Conservation (phyloP, 257 asterid genomes). For the Scutellaria galericulata region DNA sequence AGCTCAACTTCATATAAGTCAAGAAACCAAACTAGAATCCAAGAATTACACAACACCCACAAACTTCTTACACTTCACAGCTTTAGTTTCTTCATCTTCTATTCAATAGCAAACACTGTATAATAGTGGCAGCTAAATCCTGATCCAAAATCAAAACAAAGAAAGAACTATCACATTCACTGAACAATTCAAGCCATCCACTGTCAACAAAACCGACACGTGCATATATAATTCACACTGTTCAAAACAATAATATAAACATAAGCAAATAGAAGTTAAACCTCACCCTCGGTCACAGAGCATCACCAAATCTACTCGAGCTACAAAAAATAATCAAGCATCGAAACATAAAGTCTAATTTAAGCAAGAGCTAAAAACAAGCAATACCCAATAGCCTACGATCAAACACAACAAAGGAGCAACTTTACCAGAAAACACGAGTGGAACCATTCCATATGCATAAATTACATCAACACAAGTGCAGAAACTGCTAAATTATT, state of each 20-base stretch:
- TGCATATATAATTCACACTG: neutral
- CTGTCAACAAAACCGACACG: neutral
- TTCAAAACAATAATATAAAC: neutral
- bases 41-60: neutral
- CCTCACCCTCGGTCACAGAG: too few species aligned
- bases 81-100: too few species aligned
- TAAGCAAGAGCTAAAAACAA: neutral
- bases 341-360: too few species aligned
- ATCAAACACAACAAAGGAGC: neutral
- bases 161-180: neutral
- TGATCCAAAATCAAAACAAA: neutral
- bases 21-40: neutral
- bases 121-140: neutral
- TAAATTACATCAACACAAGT: slow-evolving; percentile 18
- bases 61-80: neutral
- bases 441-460: slow-evolving; percentile 1
- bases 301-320: too few species aligned
- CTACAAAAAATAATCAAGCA: too few species aligned
- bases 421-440: neutral
- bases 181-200: neutral
- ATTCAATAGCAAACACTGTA: neutral
- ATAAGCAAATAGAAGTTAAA: neutral
- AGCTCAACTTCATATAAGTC: slow-evolving; percentile 13
- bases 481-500: slow-evolving; percentile 19
- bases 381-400: neutral